phyloP scores from a whole-genome alignment of 257 asterid genomes.

The Eucommia ulmoides region DNA sequence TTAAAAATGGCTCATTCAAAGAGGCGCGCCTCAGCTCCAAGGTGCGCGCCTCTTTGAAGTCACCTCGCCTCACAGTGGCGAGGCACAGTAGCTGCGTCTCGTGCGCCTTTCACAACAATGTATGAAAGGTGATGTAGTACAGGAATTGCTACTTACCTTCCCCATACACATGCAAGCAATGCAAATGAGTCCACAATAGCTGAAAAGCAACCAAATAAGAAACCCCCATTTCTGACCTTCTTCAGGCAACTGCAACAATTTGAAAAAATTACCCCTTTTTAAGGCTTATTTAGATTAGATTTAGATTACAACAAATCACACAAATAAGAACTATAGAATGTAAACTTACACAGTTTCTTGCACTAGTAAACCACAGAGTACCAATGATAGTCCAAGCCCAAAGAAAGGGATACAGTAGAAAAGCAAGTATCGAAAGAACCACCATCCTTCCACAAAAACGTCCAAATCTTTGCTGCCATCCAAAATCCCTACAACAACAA shows the following conservation, averaged over 20 bases:
- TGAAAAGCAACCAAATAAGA: conserved; percentile 91
- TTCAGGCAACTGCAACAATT: conserved; percentile 64
- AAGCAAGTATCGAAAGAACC: conserved; percentile 65
- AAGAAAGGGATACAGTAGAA: conserved; percentile 81
- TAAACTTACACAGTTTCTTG: conserved; percentile 62
- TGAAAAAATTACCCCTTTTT: not conserved
- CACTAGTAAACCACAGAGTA: conserved; percentile 77
- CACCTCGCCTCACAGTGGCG: no score
- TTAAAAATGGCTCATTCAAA: no score
- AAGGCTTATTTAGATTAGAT: not conserved
- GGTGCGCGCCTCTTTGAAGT: no score
- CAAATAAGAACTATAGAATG: conserved; percentile 2
- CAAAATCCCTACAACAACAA: conserved; percentile 57
- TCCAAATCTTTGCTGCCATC: conserved; percentile 78
- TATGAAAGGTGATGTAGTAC: no score
- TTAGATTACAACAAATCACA: conserved; percentile 1
- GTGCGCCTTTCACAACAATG: no score
- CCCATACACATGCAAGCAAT: not conserved
- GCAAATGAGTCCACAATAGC: conserved; percentile 59
- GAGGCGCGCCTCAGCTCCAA: no score
- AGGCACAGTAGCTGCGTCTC: no score
- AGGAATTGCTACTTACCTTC: not conserved
- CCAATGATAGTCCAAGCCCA: conserved; percentile 79
- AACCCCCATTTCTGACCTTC: conserved; percentile 99
- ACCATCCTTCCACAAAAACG: conserved; percentile 81